These are phyloP conservation scores for Cyberlindnera euphorbiae DNA, from an alignment of 805 yeast genomes.

Conservation along the genomic window DNA sequence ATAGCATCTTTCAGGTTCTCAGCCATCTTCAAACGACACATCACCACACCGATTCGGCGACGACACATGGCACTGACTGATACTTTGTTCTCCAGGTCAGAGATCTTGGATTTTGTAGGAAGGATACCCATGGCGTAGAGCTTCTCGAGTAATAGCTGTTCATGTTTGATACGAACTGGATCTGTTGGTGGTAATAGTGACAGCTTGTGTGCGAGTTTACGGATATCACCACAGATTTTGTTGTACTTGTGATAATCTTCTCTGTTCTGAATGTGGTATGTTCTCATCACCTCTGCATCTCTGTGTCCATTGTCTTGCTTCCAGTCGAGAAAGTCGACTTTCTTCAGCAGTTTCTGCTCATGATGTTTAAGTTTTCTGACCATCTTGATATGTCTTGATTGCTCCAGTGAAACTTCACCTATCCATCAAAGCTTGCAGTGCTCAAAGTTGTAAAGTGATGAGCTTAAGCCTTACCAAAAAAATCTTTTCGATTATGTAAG, in stretches of 20 bases:
- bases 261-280: conserved; percentile 88
- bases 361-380: conserved; percentile 89
- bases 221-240: conserved; percentile 84
- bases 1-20: conserved; percentile 85
- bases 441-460: neutral
- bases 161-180: conserved; percentile 83
- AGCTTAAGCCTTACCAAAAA: too few species aligned
- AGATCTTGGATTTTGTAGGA: conserved; percentile 82
- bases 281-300: conserved; percentile 94
- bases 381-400: conserved; percentile 39
- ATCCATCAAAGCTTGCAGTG: too few species aligned
- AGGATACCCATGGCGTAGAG: conserved; percentile 84
- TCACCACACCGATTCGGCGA: conserved; percentile 87
- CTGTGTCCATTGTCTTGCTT: conserved; percentile 93
- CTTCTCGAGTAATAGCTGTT: conserved; percentile 81
- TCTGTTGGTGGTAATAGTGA: conserved; percentile 84
- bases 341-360: conserved; percentile 89
- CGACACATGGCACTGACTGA: conserved; percentile 92
- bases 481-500: too few species aligned
- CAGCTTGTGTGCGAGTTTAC: conserved; percentile 81
- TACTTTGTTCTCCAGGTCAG: conserved; percentile 86
- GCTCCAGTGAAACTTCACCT: too few species aligned
- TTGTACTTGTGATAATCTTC: conserved; percentile 96
- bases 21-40: conserved; percentile 93
- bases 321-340: conserved; percentile 97